A percentile compares a stretch with the other conserved stretches of the same genome.
Conservation (phyloP, 164 flowering plant species). For the Nymphaea colorata region DNA sequence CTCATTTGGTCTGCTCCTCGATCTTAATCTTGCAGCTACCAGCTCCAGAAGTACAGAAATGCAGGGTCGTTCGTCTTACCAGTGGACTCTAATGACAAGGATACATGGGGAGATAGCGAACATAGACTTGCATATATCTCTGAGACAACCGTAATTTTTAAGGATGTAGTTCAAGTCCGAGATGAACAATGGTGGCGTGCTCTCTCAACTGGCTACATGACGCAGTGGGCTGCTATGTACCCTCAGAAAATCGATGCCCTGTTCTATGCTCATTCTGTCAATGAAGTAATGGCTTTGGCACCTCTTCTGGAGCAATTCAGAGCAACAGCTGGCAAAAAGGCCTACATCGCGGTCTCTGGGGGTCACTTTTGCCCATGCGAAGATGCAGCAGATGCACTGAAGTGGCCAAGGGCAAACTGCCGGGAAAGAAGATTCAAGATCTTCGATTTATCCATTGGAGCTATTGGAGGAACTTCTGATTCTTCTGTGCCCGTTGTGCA, state of each 20-base stretch:
- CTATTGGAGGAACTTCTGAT: constrained; percentile 40
- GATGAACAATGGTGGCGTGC: constrained; percentile 99
- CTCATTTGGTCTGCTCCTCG: background rate
- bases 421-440: constrained; percentile 85
- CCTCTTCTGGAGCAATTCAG: constrained; percentile 82
- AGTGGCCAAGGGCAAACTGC: constrained; percentile 83
- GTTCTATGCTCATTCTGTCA: constrained; percentile 77
- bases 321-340: constrained; percentile 76
- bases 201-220: constrained; percentile 72
- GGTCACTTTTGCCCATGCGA: constrained; percentile 82
- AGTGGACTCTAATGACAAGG: constrained; percentile 78
- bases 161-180: constrained; percentile 74
- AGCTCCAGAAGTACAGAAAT: constrained; percentile 88
- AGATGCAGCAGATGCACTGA: constrained; percentile 63
- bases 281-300: constrained; percentile 60
- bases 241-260: constrained; percentile 90
- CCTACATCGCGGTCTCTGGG: constrained; percentile 78
- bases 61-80: constrained; percentile 95
- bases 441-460: constrained; percentile 64
- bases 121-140: constrained; percentile 96
- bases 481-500: constrained; percentile 86
- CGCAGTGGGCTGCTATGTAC: constrained; percentile 97
- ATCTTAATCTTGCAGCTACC: constrained; percentile 50
- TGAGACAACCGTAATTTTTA: constrained; percentile 95
- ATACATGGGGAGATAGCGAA: constrained; percentile 98